phyloP scores from a whole-genome alignment of 2,329 filamentous ascomycete species.

The Neofusicoccum kwambonambiense region DNA sequence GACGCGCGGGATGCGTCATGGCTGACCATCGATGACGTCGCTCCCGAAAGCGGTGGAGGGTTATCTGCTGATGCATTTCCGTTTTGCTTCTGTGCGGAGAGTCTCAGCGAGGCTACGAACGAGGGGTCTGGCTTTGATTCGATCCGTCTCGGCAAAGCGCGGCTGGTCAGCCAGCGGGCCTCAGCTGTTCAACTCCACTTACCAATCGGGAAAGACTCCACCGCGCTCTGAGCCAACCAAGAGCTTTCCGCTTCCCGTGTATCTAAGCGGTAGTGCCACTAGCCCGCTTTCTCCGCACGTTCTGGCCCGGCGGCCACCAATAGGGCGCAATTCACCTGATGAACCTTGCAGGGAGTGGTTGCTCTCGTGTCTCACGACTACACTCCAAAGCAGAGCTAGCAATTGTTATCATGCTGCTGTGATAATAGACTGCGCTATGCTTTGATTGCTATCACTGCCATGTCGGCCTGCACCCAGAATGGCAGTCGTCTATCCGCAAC shows the following conservation, averaged over 20 bases:
- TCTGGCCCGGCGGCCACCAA: background rate
- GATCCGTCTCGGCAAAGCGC: too few relatives aligned
- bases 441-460: too few relatives aligned
- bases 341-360: background rate
- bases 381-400: background rate
- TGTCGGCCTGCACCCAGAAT: too few relatives aligned
- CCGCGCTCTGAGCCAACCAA: too few relatives aligned
- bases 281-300: constrained; percentile 1
- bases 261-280: background rate
- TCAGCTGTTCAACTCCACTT: too few relatives aligned
- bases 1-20: background rate
- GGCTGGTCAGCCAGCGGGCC: too few relatives aligned
- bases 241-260: too few relatives aligned
- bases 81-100: too few relatives aligned
- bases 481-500: background rate
- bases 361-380: background rate
- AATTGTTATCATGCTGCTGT: background rate
- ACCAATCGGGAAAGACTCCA: background rate
- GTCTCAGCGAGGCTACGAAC: too few relatives aligned
- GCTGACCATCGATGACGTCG: background rate
- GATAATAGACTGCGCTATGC: too few relatives aligned
- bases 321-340: background rate
- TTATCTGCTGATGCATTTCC: background rate
- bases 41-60: background rate
- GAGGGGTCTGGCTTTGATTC: too few relatives aligned